Evolutionary conservation across 495 filamentous ascomycete genomes (phyloP).

Genomic region (Saxophila tyrrhenica): DNA sequence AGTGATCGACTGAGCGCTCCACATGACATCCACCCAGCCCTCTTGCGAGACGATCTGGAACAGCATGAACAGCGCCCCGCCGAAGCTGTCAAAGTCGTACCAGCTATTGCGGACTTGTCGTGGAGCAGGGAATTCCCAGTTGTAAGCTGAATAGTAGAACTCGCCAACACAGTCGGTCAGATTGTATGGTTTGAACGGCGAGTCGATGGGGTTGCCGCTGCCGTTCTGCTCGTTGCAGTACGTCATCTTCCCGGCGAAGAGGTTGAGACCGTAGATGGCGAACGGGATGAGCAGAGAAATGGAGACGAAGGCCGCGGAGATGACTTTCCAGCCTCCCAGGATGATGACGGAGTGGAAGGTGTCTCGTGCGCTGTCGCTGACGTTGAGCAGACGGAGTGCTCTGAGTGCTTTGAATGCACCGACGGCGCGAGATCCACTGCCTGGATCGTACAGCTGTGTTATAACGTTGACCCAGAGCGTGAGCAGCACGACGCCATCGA

Average conservation of each 20-base stretch:
- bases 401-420: constrained; percentile 98
- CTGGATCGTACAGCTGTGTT: constrained; percentile 65
- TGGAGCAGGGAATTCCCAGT: constrained; percentile 76
- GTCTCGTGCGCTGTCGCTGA: constrained; percentile 89
- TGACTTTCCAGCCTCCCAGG: constrained; percentile 80
- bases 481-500: constrained; percentile 83
- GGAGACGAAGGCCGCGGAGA: constrained; percentile 83
- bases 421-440: constrained; percentile 73
- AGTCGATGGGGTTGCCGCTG: constrained; percentile 5
- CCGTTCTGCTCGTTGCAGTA: constrained; percentile 60
- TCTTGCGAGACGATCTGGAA: constrained; percentile 99
- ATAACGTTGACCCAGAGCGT: constrained; percentile 94
- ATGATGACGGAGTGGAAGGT: constrained; percentile 96
- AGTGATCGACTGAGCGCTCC: constrained; percentile 69
- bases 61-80: constrained; percentile 80
- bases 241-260: constrained; percentile 76
- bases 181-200: constrained; percentile 18
- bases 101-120: constrained; percentile 68
- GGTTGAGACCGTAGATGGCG: constrained; percentile 85
- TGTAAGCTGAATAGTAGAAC: constrained; percentile 60
- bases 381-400: constrained; percentile 81
- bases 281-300: constrained; percentile 91
- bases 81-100: constrained; percentile 92
- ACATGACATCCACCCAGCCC: constrained; percentile 90
- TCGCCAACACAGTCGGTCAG: constrained; percentile 74